Base-by-base conservation (phyloP, 495 filamentous ascomycete species). In the Penicillium bovifimosum region DNA sequence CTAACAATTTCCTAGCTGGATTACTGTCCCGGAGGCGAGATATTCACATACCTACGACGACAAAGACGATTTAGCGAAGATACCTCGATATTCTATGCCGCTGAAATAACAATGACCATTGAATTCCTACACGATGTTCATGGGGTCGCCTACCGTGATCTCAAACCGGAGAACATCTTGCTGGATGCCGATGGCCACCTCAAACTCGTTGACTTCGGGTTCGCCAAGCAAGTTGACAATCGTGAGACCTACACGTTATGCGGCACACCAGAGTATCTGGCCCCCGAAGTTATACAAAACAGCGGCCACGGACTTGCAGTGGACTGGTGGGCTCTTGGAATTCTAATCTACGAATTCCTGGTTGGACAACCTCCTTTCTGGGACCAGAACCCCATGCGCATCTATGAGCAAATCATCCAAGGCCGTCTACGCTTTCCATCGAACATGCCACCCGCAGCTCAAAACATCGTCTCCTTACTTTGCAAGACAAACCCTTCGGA, bases 241-340 rank as follows among this genome's bases (percentile, higher is more conserved):
- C 73, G 66, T 31, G 90, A 96, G 73, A 98, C 92, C 4, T 97
- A 96, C 66, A 98, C 93, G 6, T 80, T 96, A 3, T 97, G 93
- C 62, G 93, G 93, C 18, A 98, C 93, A 0, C 93, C 92, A 24
- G 93, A 98, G 63, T 98, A 98, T 67, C 79, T 98, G 16, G 91
- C 93, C 2, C 93, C 93, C 2, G 93, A 98, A 73, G 91, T 96
- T 16, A 96, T 98, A 51, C 86, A 91, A 56, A 95, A 91, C 66
- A 92, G 90, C 63, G 91, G 91, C 11, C 93, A 98, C 64, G 91
- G 88, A 27, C 89, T 88, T 32, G 92, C 93, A 0, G 93, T 98
- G n/a, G 93, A 98, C 69, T 98, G 93, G 93, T 98, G 93, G 93
- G 95, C 93, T 6, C 76, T 97, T 55, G 93, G 93, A 6, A 95